These are phyloP conservation scores for Dioszegia hungarica DNA, from an alignment of 768 basidiomycete genomes.

Conservation along the genomic window DNA sequence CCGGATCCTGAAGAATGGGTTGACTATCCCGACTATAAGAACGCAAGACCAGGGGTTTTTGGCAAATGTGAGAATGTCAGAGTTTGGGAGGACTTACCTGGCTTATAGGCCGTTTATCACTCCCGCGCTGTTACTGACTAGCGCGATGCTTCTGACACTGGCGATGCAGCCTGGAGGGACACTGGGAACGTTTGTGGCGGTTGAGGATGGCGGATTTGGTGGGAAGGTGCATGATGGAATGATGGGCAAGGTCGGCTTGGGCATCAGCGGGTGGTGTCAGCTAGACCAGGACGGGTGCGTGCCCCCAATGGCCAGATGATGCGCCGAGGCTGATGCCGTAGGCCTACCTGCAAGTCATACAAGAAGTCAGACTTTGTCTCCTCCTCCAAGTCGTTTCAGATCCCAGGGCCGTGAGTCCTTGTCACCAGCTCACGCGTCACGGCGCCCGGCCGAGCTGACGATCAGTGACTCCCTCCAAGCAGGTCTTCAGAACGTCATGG, in stretches of 20 bases:
- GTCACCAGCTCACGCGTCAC: too few species aligned
- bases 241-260: slow-evolving; percentile 12
- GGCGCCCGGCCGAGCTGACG: not conserved
- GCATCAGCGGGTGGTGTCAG: slow-evolving; percentile 35
- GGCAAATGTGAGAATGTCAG: not conserved
- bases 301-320: not conserved
- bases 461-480: slow-evolving; percentile 11
- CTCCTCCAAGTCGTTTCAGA: not conserved
- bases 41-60: not conserved
- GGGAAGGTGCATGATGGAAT: slow-evolving; percentile 5
- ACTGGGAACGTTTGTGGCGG: slow-evolving; percentile 11
- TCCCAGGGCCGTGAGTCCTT: not conserved
- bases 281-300: slow-evolving; percentile 10
- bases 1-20: not conserved
- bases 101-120: slow-evolving; percentile 27
- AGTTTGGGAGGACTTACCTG: slow-evolving; percentile 4
- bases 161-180: slow-evolving; percentile 3
- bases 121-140: slow-evolving; percentile 4
- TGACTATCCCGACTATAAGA: not conserved
- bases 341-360: slow-evolving; percentile 11
- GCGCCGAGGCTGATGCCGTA: not conserved
- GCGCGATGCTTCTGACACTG: slow-evolving; percentile 24
- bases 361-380: slow-evolving; percentile 14
- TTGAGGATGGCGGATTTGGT: slow-evolving; percentile 19
- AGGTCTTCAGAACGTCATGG: slow-evolving; percentile 12